Conservation (phyloP, 2,329 filamentous ascomycete genomes). For the Cercospora sp. region DNA sequence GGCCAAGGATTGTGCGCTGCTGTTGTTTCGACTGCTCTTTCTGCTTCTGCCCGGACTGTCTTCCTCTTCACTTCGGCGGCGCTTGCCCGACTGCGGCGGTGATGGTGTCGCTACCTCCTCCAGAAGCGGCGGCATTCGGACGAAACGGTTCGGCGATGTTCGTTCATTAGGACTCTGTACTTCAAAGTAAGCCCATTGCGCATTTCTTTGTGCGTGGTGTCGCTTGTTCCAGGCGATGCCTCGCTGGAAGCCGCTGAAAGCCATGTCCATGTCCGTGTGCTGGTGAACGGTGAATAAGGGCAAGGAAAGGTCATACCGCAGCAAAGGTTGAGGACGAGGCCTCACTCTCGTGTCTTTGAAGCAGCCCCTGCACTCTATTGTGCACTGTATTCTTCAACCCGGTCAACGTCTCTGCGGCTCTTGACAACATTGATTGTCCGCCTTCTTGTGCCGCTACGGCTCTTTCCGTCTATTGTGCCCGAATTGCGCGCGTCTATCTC, state of each 20-base stretch:
- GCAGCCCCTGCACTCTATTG: neutral
- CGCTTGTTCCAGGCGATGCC: constrained; percentile 10
- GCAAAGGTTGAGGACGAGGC: neutral
- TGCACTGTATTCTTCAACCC: neutral
- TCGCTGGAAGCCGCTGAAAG: constrained; percentile 1
- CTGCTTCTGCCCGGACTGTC: neutral
- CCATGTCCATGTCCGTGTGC: constrained; percentile 1
- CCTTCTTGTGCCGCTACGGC: neutral
- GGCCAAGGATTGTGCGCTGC: neutral
- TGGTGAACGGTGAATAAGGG: neutral
- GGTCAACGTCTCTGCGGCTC: neutral
- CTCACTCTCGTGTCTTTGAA: neutral
- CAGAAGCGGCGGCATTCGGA: neutral
- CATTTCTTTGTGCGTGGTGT: constrained; percentile 6
- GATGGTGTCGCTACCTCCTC: neutral
- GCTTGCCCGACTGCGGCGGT: constrained; percentile 1
- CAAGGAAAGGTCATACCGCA: constrained; percentile 8
- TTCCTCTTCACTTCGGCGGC: constrained; percentile 3
- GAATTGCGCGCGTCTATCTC: neutral
- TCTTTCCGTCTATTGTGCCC: neutral
- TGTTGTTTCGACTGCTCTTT: constrained; percentile 2
- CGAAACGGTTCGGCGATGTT: neutral
- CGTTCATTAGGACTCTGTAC: constrained; percentile 5
- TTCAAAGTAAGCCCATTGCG: constrained; percentile 13
- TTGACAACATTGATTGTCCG: neutral